phyloP scores from a whole-genome alignment of 768 basidiomycete species.

The Pholiota conissans region DNA sequence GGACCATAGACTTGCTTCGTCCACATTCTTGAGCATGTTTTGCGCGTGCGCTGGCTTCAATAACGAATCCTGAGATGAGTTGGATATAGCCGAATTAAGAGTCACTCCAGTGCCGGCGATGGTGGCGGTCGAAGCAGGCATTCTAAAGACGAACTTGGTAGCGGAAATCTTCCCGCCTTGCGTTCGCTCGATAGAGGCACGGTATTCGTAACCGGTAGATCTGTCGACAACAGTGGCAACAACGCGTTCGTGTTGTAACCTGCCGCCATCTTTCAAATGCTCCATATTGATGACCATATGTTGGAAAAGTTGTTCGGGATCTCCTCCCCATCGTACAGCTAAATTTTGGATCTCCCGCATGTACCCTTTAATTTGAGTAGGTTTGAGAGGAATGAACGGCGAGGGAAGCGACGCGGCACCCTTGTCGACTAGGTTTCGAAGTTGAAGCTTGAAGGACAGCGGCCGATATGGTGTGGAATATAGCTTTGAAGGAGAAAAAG shows the following conservation, averaged over 20 bases:
- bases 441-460: too few species aligned
- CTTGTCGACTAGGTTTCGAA: too few species aligned
- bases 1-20: too few species aligned
- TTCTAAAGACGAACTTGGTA: too few species aligned
- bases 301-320: background rate
- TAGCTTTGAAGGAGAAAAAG: background rate
- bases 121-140: too few species aligned
- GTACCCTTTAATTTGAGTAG: too few species aligned
- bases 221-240: background rate
- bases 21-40: background rate
- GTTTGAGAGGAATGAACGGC: too few species aligned
- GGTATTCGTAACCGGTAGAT: background rate
- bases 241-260: background rate
- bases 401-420: too few species aligned
- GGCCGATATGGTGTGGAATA: background rate
- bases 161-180: background rate
- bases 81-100: too few species aligned
- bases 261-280: background rate
- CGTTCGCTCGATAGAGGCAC: background rate
- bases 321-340: too few species aligned
- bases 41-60: background rate
- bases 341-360: too few species aligned
- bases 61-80: background rate
- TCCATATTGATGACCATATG: background rate
- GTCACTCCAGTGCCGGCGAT: too few species aligned